Conservation (phyloP, 2,329 filamentous ascomycete genomes). For the Penicillium sclerotiorum region DNA sequence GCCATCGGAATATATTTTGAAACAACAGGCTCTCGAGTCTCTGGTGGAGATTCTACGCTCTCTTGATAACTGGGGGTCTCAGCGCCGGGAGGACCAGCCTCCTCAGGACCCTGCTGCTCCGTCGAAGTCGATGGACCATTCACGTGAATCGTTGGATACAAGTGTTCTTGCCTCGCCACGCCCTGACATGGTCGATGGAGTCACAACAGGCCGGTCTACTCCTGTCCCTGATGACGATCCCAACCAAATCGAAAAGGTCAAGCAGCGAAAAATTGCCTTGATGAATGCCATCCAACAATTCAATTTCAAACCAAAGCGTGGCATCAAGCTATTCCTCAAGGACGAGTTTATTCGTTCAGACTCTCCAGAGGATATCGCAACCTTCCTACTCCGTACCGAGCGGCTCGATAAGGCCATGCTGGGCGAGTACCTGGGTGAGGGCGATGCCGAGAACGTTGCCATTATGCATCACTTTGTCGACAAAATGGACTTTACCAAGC, state of each 20-base stretch:
- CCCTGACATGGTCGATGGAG: conserved; percentile 55
- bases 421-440: conserved; percentile 92
- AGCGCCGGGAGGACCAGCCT: conserved; percentile 60
- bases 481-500: conserved; percentile 87
- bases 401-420: conserved; percentile 88
- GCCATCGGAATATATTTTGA: conserved; percentile 87
- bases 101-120: conserved; percentile 48
- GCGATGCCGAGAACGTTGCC: conserved; percentile 88
- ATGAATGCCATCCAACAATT: conserved; percentile 88
- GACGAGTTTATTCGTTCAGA: conserved; percentile 86
- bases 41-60: conserved; percentile 87
- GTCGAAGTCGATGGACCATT: conserved; percentile 59
- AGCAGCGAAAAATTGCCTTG: conserved; percentile 89
- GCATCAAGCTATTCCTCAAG: conserved; percentile 78
- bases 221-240: conserved; percentile 84
- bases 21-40: conserved; percentile 84
- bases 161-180: conserved; percentile 59
- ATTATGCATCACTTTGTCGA: conserved; percentile 99
- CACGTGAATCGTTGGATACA: conserved; percentile 77
- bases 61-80: conserved; percentile 88
- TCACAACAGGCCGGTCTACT: conserved; percentile 59
- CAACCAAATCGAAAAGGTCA: conserved; percentile 89
- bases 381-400: conserved; percentile 79
- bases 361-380: conserved; percentile 77
- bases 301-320: conserved; percentile 97